phyloP scores from a whole-genome alignment of 306 rosid species.

The Crataegus laevigata region DNA sequence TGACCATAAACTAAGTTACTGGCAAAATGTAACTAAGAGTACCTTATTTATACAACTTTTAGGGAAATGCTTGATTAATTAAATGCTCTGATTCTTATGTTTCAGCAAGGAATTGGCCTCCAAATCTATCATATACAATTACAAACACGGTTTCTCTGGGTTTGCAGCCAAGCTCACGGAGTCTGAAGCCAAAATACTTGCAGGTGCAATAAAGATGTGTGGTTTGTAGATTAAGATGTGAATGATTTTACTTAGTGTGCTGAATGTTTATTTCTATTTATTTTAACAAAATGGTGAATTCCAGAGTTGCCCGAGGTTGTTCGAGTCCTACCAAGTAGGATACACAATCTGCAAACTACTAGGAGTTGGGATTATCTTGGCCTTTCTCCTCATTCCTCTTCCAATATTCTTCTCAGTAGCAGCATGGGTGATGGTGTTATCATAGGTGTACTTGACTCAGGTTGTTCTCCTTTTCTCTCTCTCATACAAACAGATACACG shows the following conservation, averaged over 20 bases:
- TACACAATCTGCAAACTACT: constrained; percentile 33
- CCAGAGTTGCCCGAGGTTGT: constrained; percentile 36
- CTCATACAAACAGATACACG: too few relatives aligned
- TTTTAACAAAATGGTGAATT: neutral
- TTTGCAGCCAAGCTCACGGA: neutral
- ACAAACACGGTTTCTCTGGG: constrained; percentile 23
- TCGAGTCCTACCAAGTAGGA: constrained; percentile 37
- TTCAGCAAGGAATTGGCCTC: constrained; percentile 27
- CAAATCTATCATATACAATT: constrained; percentile 24
- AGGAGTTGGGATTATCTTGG: constrained; percentile 17
- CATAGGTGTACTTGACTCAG: constrained; percentile 46
- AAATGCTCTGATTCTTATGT: neutral
- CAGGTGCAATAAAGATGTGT: neutral
- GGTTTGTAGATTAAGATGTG: too few relatives aligned
- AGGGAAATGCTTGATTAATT: too few relatives aligned
- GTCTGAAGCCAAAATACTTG: neutral
- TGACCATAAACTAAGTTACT: too few relatives aligned
- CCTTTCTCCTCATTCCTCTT: constrained; percentile 21
- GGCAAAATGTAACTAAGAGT: too few relatives aligned
- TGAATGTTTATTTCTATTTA: too few relatives aligned
- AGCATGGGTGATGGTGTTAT: constrained; percentile 33
- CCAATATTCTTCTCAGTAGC: constrained; percentile 28
- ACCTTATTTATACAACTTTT: neutral
- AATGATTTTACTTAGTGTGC: neutral
- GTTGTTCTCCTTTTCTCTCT: constrained; percentile 5